Conservation (phyloP, 768 basidiomycete species). For the Pisolithus albus region DNA sequence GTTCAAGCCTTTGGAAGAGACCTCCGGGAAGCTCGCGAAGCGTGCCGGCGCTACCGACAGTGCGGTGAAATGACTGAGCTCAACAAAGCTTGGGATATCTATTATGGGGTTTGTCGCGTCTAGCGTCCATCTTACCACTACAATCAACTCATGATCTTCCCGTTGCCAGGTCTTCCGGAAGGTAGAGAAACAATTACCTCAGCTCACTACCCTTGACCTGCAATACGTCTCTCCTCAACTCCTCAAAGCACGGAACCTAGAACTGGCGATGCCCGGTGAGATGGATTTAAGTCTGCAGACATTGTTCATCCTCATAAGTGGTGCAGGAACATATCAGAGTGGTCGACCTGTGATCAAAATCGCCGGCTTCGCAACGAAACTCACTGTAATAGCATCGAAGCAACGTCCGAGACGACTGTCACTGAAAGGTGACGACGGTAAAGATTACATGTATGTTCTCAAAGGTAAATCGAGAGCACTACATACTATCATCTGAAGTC, state of each 20-base stretch:
- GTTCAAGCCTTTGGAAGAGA: constrained; percentile 91
- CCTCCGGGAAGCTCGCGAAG: constrained; percentile 85
- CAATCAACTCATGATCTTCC: not conserved
- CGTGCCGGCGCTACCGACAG: constrained; percentile 76
- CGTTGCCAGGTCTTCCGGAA: constrained; percentile 80
- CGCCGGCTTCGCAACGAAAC: constrained; percentile 75
- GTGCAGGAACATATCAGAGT: constrained; percentile 81
- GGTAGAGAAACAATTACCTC: constrained; percentile 88
- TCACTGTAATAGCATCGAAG: constrained; percentile 93
- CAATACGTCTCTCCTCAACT: constrained; percentile 96
- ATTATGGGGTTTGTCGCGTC: constrained; percentile 68
- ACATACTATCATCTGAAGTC: not conserved
- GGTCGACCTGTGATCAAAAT: constrained; percentile 82
- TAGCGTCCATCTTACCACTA: not conserved
- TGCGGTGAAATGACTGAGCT: constrained; percentile 85
- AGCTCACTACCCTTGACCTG: constrained; percentile 83
- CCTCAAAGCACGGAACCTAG: constrained; percentile 80
- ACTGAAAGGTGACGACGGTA: constrained; percentile 84
- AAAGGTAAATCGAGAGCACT: constrained; percentile 53
- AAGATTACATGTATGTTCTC: constrained; percentile 85
- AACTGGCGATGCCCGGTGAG: constrained; percentile 91
- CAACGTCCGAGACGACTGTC: constrained; percentile 88
- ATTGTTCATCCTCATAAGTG: not conserved
- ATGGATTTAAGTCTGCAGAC: not conserved
- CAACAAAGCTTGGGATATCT: constrained; percentile 98